phyloP scores from a whole-genome alignment of 2,329 filamentous ascomycete genomes.

The Teratosphaeria nubilosa region DNA sequence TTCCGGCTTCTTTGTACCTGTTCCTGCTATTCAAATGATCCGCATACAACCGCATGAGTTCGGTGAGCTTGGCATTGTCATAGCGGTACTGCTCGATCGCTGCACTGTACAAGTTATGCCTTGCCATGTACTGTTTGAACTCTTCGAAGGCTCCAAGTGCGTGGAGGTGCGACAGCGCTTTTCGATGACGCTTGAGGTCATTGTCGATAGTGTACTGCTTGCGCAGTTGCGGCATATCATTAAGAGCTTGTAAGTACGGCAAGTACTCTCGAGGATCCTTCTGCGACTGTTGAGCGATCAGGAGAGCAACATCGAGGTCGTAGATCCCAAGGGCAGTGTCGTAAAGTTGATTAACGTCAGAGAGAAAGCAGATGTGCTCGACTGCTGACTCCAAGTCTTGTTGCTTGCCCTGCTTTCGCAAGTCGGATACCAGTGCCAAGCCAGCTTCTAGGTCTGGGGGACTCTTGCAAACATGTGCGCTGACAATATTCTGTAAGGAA shows the following conservation, averaged over 20 bases:
- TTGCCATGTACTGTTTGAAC: slow-evolving; percentile 64
- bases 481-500: slow-evolving; percentile 84
- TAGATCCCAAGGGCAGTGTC: slow-evolving; percentile 85
- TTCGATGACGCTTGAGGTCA: slow-evolving; percentile 63
- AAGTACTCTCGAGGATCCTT: slow-evolving; percentile 92
- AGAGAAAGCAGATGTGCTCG: slow-evolving; percentile 94
- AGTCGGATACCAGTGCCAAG: slow-evolving; percentile 63
- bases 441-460: slow-evolving; percentile 86
- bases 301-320: slow-evolving; percentile 75
- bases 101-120: slow-evolving; percentile 67
- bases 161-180: slow-evolving; percentile 70
- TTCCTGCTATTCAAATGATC: slow-evolving; percentile 64
- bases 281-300: slow-evolving; percentile 92
- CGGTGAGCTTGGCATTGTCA: slow-evolving; percentile 53
- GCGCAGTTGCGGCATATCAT: slow-evolving; percentile 59
- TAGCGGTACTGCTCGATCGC: slow-evolving; percentile 80
- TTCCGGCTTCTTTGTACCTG: slow-evolving; percentile 72
- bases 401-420: slow-evolving; percentile 53
- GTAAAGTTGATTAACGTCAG: slow-evolving; percentile 85
- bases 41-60: slow-evolving; percentile 70
- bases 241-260: slow-evolving; percentile 81
- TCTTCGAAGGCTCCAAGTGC: slow-evolving; percentile 66
- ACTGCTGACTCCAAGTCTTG: slow-evolving; percentile 77
- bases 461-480: slow-evolving; percentile 84
- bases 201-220: slow-evolving; percentile 82